Conservation (phyloP, 2,329 filamentous ascomycete genomes). For the Xylaria polymorpha region DNA sequence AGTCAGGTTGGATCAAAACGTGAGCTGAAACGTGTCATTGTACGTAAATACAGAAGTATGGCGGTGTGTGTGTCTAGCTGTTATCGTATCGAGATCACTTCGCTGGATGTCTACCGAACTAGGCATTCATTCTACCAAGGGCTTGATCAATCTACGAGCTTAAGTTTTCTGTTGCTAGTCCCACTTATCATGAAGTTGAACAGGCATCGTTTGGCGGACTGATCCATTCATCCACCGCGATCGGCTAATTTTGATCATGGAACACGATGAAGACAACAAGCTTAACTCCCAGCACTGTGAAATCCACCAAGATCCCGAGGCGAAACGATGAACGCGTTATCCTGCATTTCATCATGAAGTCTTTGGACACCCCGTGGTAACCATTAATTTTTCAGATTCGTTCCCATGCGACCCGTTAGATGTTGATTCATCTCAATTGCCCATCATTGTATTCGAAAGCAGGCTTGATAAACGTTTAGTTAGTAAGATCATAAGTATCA, state of each 20-base stretch:
- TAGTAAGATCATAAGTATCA: no score
- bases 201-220: slow-evolving; percentile 8
- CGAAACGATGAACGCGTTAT: slow-evolving; percentile 75
- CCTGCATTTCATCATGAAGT: slow-evolving; percentile 87
- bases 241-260: slow-evolving; percentile 43
- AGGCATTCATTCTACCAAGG: neutral
- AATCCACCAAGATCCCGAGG: slow-evolving; percentile 46
- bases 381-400: no score
- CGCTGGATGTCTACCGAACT: neutral
- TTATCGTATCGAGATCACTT: neutral
- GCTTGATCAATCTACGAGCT: neutral
- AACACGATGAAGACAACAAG: slow-evolving; percentile 46
- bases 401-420: no score
- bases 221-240: neutral
- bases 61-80: neutral
- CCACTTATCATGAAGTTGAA: no score
- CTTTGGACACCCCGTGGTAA: no score
- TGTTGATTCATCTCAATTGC: neutral
- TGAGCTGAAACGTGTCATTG: neutral
- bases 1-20: neutral
- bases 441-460: neutral
- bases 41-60: neutral
- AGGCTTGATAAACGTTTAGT: no score
- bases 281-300: slow-evolving; percentile 40
- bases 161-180: no score